These are phyloP conservation scores for Tolypocladium paradoxum DNA, from an alignment of 2,329 filamentous ascomycete genomes.

Conservation along the genomic window DNA sequence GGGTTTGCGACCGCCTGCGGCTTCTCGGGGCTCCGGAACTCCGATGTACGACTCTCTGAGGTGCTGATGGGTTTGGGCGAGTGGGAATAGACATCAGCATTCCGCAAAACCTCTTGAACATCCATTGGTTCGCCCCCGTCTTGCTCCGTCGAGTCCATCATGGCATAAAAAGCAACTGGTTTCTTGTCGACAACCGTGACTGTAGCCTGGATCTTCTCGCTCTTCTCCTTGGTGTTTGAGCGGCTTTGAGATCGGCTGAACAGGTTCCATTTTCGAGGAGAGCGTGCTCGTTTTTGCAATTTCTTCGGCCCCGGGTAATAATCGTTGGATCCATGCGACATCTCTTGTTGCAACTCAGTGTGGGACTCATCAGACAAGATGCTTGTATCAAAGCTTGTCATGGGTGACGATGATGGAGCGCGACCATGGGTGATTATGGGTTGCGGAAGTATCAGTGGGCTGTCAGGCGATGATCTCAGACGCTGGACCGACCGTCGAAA, in stretches of 20 bases:
- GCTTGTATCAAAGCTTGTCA: constrained; percentile 46
- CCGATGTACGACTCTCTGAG: neutral
- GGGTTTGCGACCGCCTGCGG: neutral
- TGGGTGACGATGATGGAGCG: constrained; percentile 33
- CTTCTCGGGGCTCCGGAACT: too few species aligned
- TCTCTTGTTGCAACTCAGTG: constrained; percentile 27
- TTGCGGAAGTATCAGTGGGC: constrained; percentile 37
- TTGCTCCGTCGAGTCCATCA: constrained; percentile 49
- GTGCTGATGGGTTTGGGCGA: constrained; percentile 3
- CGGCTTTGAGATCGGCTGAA: constrained; percentile 45
- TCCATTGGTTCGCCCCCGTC: constrained; percentile 33
- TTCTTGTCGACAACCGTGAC: constrained; percentile 39
- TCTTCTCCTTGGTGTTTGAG: constrained; percentile 27
- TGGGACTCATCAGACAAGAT: constrained; percentile 47
- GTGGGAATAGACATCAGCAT: constrained; percentile 29
- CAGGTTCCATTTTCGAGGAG: constrained; percentile 52
- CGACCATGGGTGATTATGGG: constrained; percentile 37
- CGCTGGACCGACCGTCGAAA: constrained; percentile 45
- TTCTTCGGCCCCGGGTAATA: constrained; percentile 35
- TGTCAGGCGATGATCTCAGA: constrained; percentile 32
- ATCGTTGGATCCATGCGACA: constrained; percentile 17
- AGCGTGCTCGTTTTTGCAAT: constrained; percentile 41
- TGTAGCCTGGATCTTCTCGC: constrained; percentile 31
- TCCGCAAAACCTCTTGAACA: constrained; percentile 36
- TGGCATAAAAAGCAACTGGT: constrained; percentile 48